Conservation (phyloP, 805 yeast species). For the Kazachstania taianensis region DNA sequence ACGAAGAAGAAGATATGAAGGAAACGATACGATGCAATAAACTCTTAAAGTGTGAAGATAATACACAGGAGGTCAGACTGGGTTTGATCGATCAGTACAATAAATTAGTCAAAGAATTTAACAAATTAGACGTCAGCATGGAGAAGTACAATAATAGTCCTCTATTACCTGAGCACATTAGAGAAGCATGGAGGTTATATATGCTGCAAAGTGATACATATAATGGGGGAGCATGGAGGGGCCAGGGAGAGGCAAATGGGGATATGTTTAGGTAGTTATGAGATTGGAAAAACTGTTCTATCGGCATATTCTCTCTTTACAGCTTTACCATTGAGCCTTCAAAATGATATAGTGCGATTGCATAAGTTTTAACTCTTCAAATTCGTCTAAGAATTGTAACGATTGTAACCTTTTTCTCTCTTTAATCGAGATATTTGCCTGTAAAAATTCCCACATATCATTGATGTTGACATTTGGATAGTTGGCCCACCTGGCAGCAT, state of each 20-base stretch:
- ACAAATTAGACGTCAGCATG: slow-evolving; percentile 23
- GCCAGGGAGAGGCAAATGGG: slow-evolving; percentile 65
- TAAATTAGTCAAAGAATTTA: slow-evolving; percentile 22
- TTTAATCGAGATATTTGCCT: slow-evolving; percentile 25
- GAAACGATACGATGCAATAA: slow-evolving; percentile 15
- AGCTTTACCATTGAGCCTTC: slow-evolving; percentile 18
- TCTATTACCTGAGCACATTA: slow-evolving; percentile 68
- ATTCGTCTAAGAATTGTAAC: slow-evolving; percentile 47
- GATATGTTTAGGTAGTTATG: slow-evolving; percentile 46
- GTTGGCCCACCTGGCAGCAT: slow-evolving; percentile 16
- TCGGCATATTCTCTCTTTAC: neutral
- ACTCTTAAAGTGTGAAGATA: slow-evolving; percentile 16
- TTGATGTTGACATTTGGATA: slow-evolving; percentile 1
- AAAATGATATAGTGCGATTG: slow-evolving; percentile 44
- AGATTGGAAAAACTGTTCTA: too few species aligned
- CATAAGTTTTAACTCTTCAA: slow-evolving; percentile 45
- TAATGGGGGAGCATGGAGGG: slow-evolving; percentile 56
- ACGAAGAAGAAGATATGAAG: slow-evolving; percentile 20
- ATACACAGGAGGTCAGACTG: slow-evolving; percentile 19
- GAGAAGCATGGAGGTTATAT: slow-evolving; percentile 82
- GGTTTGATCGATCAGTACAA: slow-evolving; percentile 27
- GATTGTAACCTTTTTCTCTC: slow-evolving; percentile 36
- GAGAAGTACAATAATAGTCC: slow-evolving; percentile 42
- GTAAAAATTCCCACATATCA: slow-evolving; percentile 30
- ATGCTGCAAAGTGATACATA: slow-evolving; percentile 55